Evolutionary conservation across 2,329 filamentous ascomycete species (phyloP), one percentile per base, ranked within the genome.

Genomic region (Moelleriella libera): DNA sequence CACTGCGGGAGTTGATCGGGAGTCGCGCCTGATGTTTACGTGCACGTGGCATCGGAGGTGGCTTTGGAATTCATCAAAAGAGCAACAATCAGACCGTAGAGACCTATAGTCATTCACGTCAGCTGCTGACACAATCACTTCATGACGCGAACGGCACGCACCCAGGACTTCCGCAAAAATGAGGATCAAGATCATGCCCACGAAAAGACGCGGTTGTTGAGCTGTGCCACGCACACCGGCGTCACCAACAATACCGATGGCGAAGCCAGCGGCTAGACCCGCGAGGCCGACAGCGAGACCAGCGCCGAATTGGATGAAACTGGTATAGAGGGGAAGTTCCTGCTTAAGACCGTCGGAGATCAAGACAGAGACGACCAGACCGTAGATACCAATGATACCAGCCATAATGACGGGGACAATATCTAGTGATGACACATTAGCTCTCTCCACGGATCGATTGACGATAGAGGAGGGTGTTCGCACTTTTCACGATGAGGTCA

Each of bases 371-470:
- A 90, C 85, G 70, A 92, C 86, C 55, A 92, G 78, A 61, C 86
- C 86, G 74, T 92, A 98, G 69, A 98, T 97, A 85, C 88, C 92
- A 72, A 98, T 97, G 71, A 98, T 98, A 97, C 92, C 92, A 77
- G 92, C 92, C 92, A 98, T 98, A 82, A 98, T 95, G 71, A 97
- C 92, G 67, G 92, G 92, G 55, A 97, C 90, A 69, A 97, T 96
- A 79, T 96, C 90, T 97, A 57, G 0, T 31, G 14, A 21, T 10
- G n/a, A 41, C 8, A 12, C 14, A 45, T 59, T 46, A 64, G 56
- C 44, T 52, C 43, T 21, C 21, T 21, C 3, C 21, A 21, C 21
- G 21, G 21, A 21, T 21, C 21, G 2, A 21, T 21, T 21, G 37
- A 14, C 21, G 10, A 39, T 42, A 46, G 40, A 4, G 32, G 28